Percentiles rank a stretch among this genome's conserved stretches.
Conservation (phyloP, 2,329 filamentous ascomycete genomes). For the Trichophaea hybrida region DNA sequence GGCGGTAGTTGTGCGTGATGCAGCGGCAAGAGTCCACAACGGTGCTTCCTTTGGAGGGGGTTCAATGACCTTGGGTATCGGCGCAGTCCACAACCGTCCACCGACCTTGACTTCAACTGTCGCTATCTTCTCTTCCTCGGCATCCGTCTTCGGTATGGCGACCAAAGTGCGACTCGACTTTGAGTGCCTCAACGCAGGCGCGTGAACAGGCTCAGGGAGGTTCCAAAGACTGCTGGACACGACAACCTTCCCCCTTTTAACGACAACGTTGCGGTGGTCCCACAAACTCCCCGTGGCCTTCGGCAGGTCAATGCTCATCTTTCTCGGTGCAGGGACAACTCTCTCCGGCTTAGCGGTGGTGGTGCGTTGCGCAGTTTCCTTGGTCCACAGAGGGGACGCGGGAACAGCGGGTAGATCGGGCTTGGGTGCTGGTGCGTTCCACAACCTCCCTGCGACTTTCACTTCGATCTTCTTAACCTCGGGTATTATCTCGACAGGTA, state of each 20-base stretch:
- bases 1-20: conserved; percentile 16
- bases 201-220: neutral
- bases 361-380: conserved; percentile 15
- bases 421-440: neutral
- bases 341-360: conserved; percentile 13
- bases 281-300: conserved; percentile 15
- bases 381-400: conserved; percentile 13
- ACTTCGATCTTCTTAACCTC: neutral
- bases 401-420: neutral
- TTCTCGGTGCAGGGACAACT: neutral
- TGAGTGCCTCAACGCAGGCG: neutral
- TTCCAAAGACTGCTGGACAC: neutral
- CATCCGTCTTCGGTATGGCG: neutral
- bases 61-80: neutral
- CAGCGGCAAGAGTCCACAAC: conserved; percentile 14
- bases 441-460: neutral
- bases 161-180: neutral
- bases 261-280: neutral
- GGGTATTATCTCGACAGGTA: neutral
- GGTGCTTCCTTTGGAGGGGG: neutral
- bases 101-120: neutral
- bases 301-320: conserved; percentile 2
- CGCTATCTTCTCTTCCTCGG: neutral
- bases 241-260: conserved; percentile 3
- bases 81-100: neutral